Conservation (phyloP, 208 protist genomes). For the Balamuthia mandrillaris region DNA sequence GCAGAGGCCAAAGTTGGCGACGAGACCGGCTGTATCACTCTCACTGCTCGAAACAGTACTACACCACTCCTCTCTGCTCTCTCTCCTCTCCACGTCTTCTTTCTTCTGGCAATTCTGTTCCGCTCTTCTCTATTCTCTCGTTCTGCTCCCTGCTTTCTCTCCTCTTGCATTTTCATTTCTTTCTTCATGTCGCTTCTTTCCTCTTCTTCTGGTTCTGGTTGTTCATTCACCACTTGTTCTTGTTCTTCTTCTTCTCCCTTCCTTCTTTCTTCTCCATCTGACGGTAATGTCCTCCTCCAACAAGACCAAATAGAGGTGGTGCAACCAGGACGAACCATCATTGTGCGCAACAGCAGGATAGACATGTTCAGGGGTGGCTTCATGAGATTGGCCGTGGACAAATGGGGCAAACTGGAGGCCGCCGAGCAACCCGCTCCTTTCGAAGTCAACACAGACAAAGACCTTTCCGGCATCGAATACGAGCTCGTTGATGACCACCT, state of each 20-base stretch:
- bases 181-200: too few relatives aligned
- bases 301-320: constrained; percentile 61
- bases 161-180: neutral
- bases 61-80: neutral
- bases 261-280: too few relatives aligned
- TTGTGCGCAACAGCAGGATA: constrained; percentile 51
- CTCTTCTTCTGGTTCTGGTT: too few relatives aligned
- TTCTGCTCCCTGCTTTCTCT: neutral
- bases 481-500: constrained; percentile 44
- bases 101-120: too few relatives aligned
- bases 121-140: too few relatives aligned
- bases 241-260: too few relatives aligned
- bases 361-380: constrained; percentile 54
- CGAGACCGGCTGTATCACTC: constrained; percentile 47
- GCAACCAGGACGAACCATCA: constrained; percentile 56
- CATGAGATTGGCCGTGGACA: constrained; percentile 54
- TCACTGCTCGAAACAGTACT: constrained; percentile 58
- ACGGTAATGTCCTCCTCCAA: too few relatives aligned
- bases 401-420: constrained; percentile 57
- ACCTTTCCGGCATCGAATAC: constrained; percentile 60
- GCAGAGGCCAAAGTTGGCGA: constrained; percentile 51
- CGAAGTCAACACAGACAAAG: constrained; percentile 35
- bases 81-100: neutral
- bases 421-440: constrained; percentile 39
- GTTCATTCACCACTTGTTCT: too few relatives aligned